Percentiles rank a stretch among this genome's conserved stretches.
These are phyloP conservation scores for Hypomyces perniciosus DNA, from an alignment of 2,329 filamentous ascomycete genomes.

Conservation along the genomic window DNA sequence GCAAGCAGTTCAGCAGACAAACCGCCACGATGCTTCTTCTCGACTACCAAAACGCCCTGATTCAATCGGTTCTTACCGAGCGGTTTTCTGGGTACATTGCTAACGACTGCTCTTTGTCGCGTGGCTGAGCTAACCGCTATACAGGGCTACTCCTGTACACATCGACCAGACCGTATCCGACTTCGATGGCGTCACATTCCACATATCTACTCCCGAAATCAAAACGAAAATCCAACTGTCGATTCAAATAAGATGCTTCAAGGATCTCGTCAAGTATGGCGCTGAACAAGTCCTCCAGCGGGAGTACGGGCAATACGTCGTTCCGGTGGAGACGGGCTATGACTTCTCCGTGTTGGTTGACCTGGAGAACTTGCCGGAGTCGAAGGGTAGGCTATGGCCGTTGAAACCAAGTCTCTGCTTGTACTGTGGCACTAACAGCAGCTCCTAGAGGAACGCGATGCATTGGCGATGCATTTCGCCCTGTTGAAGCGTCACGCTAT, in stretches of 20 bases:
- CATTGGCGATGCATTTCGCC: slow-evolving; percentile 79
- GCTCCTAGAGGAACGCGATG: slow-evolving; percentile 68
- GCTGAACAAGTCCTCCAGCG: slow-evolving; percentile 85
- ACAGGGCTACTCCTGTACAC: slow-evolving; percentile 72
- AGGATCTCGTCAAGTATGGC: slow-evolving; percentile 87
- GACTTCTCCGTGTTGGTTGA: slow-evolving; percentile 94
- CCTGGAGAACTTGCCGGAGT: slow-evolving; percentile 75
- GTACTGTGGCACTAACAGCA: slow-evolving; percentile 3
- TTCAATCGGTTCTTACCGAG: slow-evolving; percentile 93
- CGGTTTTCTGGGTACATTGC: slow-evolving; percentile 71
- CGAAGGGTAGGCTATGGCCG: slow-evolving; percentile 53
- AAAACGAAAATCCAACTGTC: slow-evolving; percentile 95
- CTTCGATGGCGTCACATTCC: slow-evolving; percentile 98
- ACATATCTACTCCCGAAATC: slow-evolving; percentile 90
- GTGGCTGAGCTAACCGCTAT: slow-evolving; percentile 30
- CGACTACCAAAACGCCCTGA: slow-evolving; percentile 97
- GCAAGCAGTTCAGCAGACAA: slow-evolving; percentile 10
- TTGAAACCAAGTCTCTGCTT: background rate
- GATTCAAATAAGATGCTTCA: slow-evolving; percentile 89
- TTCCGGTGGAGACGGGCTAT: slow-evolving; percentile 80
- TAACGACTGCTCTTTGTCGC: background rate
- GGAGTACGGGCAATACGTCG: slow-evolving; percentile 91
- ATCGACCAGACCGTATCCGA: slow-evolving; percentile 99
- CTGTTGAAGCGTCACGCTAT: slow-evolving; percentile 97
- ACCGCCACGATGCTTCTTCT: slow-evolving; percentile 72